Evolutionary conservation across 2,329 filamentous ascomycete genomes (phyloP).

Genomic region (Penicillium sp.): DNA sequence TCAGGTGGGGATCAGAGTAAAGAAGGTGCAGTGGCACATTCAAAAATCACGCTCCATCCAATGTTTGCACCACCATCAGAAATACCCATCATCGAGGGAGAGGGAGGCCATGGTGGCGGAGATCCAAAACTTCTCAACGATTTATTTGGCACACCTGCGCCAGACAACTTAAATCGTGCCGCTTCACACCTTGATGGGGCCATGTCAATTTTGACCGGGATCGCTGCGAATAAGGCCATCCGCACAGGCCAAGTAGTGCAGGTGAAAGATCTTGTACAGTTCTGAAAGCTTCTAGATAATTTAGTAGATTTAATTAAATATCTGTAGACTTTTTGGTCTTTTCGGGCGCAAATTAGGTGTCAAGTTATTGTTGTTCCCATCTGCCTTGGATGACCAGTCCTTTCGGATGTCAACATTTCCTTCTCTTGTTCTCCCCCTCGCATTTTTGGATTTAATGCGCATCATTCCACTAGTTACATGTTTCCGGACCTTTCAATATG

Average conservation of each 20-base stretch:
- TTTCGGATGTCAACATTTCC: too few relatives aligned
- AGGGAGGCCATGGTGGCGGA: conserved; percentile 64
- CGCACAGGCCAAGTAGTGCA: conserved; percentile 61
- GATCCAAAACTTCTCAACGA: conserved; percentile 62
- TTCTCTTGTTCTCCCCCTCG: neutral
- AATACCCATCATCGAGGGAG: conserved; percentile 56
- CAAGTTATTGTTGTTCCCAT: too few relatives aligned
- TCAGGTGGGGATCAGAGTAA: conserved; percentile 61
- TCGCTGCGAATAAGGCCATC: conserved; percentile 63
- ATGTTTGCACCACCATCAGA: conserved; percentile 62
- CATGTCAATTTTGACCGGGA: conserved; percentile 62
- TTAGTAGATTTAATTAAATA: too few relatives aligned
- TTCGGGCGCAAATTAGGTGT: too few relatives aligned
- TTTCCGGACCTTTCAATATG: neutral
- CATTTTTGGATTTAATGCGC: neutral
- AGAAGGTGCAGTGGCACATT: conserved; percentile 32
- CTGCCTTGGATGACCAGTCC: too few relatives aligned
- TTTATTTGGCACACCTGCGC: conserved; percentile 54
- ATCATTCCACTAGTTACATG: too few relatives aligned
- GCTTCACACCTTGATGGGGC: conserved; percentile 65
- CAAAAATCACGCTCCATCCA: conserved; percentile 49
- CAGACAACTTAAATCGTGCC: conserved; percentile 58
- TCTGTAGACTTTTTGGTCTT: too few relatives aligned
- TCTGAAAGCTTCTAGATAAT: conserved; percentile 1
- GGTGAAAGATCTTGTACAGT: conserved; percentile 52